These are phyloP conservation scores for Trichosporon inkin DNA, from an alignment of 1,284 basidiomycete genomes.

Conservation along the genomic window DNA sequence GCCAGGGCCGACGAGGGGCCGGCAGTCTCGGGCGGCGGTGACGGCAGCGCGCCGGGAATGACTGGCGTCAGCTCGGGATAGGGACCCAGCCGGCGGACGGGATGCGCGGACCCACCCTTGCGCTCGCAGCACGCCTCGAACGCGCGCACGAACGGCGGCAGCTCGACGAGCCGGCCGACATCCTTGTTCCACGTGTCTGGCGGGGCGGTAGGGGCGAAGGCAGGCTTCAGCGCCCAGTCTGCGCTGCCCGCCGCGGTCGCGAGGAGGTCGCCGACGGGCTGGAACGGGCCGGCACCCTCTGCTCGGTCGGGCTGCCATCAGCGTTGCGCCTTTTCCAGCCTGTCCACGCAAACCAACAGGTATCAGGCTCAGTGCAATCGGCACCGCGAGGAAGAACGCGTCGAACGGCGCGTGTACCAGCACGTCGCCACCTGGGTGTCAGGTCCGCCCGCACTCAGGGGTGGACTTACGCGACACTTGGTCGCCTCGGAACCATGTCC, in stretches of 20 bases:
- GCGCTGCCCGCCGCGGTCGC: slow-evolving; percentile 24
- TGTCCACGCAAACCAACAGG: slow-evolving; percentile 22
- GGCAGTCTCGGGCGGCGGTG: slow-evolving; percentile 26
- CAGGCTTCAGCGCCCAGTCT: slow-evolving; percentile 25
- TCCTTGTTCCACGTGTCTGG: slow-evolving; percentile 32
- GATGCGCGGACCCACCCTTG: slow-evolving; percentile 31
- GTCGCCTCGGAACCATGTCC: slow-evolving; percentile 46
- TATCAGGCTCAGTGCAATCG: slow-evolving; percentile 32
- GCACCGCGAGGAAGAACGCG: slow-evolving; percentile 42
- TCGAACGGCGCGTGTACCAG: slow-evolving; percentile 42
- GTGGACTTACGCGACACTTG: slow-evolving; percentile 33
- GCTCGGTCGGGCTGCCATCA: slow-evolving; percentile 12
- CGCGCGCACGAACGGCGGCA: slow-evolving; percentile 29
- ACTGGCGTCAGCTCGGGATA: slow-evolving; percentile 20
- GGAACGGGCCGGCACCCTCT: slow-evolving; percentile 32
- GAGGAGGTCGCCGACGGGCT: slow-evolving; percentile 41
- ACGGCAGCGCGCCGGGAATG: slow-evolving; percentile 29
- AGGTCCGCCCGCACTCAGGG: background rate
- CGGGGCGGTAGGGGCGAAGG: slow-evolving; percentile 27
- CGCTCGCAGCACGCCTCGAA: slow-evolving; percentile 42
- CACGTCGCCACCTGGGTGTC: slow-evolving; percentile 34
- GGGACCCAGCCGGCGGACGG: background rate
- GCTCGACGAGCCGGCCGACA: slow-evolving; percentile 25
- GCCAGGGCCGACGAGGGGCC: background rate
- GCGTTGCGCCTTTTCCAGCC: background rate